Evolutionary conservation across 1,139 yeast species (phyloP).

Genomic region (Magnusiomyces fungicola): DNA sequence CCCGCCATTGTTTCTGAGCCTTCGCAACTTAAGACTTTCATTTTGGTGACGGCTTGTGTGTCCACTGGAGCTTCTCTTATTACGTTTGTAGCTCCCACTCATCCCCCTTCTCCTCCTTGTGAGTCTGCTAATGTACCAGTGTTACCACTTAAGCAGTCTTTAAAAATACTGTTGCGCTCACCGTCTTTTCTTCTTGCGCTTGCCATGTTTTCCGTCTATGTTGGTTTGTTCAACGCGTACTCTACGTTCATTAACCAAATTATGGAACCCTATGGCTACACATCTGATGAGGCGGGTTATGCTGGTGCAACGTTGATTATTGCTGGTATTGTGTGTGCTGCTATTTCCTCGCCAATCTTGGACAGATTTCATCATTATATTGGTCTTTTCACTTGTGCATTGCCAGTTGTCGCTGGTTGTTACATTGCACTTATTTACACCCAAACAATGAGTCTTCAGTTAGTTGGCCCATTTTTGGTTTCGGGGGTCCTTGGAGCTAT

Average conservation of each 20-base stretch:
- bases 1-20: slow-evolving; percentile 29
- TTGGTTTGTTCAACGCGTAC: slow-evolving; percentile 34
- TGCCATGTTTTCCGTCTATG: slow-evolving; percentile 29
- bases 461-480: slow-evolving; percentile 30
- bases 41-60: slow-evolving; percentile 28
- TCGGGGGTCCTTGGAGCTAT: slow-evolving; percentile 33
- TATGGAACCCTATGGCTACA: slow-evolving; percentile 32
- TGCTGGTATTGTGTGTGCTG: slow-evolving; percentile 30
- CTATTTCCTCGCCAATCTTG: slow-evolving; percentile 29
- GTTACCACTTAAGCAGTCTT: slow-evolving; percentile 23
- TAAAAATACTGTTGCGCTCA: slow-evolving; percentile 19
- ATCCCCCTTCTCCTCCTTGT: slow-evolving; percentile 30
- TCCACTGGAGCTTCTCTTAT: slow-evolving; percentile 24
- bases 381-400: slow-evolving; percentile 23
- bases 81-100: slow-evolving; percentile 23
- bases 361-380: slow-evolving; percentile 28
- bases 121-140: slow-evolving; percentile 29
- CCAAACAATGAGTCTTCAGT: slow-evolving; percentile 22
- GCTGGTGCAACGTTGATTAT: slow-evolving; percentile 32
- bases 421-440: slow-evolving; percentile 32
- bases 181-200: slow-evolving; percentile 23
- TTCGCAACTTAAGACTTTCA: slow-evolving; percentile 23
- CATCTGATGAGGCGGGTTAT: slow-evolving; percentile 31
- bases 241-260: slow-evolving; percentile 31
- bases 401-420: slow-evolving; percentile 29